Evolutionary conservation across 176 grass and related monocot species (phyloP).

Genomic region (Hordeum marinum): DNA sequence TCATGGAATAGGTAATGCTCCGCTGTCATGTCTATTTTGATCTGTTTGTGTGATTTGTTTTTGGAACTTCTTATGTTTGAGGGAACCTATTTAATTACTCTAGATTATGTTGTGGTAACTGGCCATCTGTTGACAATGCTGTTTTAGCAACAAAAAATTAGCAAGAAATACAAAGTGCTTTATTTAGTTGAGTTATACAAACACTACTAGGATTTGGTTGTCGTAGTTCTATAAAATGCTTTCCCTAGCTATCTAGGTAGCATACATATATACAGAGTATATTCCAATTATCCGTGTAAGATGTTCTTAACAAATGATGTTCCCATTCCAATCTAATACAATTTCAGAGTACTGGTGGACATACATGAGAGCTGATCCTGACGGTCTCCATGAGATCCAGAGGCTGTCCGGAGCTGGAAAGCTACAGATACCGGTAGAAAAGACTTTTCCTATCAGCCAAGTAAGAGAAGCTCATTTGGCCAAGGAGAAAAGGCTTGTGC

Average conservation of each 20-base stretch:
- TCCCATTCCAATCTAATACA: not conserved
- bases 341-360: conserved; percentile 95
- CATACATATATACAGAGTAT: not conserved
- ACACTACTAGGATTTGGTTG: not conserved
- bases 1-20: conserved; percentile 18
- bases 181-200: not conserved
- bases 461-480: conserved; percentile 81
- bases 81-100: not conserved
- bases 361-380: conserved; percentile 92
- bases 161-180: not conserved
- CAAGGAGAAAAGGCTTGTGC: conserved; percentile 74
- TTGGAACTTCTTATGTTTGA: not conserved
- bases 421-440: conserved; percentile 85
- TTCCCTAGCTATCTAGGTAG: no score
- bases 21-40: not conserved
- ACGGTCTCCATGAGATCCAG: conserved; percentile 81
- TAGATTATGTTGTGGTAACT: not conserved
- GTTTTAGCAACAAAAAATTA: not conserved
- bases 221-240: no score
- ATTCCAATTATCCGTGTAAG: not conserved
- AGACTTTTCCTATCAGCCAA: conserved; percentile 63
- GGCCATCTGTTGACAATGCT: not conserved
- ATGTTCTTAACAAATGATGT: conserved; percentile 9
- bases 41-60: not conserved
- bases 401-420: conserved; percentile 65